A percentile compares a stretch with the other conserved stretches of the same genome.
These are phyloP conservation scores for Paramecium caudatum DNA, from an alignment of 73 alveolate species.

Conservation along the genomic window DNA sequence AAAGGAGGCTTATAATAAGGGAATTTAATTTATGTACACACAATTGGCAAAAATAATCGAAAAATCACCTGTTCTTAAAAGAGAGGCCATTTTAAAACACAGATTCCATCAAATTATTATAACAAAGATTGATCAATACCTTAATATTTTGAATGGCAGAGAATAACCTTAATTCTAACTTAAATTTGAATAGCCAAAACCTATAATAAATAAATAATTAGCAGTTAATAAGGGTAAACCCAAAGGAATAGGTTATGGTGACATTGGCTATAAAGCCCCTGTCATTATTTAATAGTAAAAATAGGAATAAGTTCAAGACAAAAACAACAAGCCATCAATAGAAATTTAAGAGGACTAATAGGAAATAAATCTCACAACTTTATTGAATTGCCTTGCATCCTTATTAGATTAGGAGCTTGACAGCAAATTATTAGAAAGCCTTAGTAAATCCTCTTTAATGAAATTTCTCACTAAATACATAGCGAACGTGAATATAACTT, in stretches of 20 bases:
- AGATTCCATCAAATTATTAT: background rate
- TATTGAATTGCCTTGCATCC: background rate
- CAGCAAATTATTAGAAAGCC: background rate
- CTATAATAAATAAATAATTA: background rate
- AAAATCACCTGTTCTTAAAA: background rate
- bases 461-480: background rate
- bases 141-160: background rate
- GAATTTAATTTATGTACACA: background rate
- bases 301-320: background rate
- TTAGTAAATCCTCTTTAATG: background rate
- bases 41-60: background rate
- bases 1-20: background rate
- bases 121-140: background rate
- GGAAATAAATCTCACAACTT: background rate
- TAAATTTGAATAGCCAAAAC: background rate
- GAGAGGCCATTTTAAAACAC: background rate
- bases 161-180: background rate
- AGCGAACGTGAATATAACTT: background rate
- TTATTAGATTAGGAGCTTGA: background rate
- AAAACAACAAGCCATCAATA: background rate
- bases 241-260: constrained; percentile 66
- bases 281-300: background rate
- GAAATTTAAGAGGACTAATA: background rate
- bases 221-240: background rate
- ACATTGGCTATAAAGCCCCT: background rate